Base-by-base conservation (phyloP, 2,329 filamentous ascomycete genomes). In the Fusarium humuli region DNA sequence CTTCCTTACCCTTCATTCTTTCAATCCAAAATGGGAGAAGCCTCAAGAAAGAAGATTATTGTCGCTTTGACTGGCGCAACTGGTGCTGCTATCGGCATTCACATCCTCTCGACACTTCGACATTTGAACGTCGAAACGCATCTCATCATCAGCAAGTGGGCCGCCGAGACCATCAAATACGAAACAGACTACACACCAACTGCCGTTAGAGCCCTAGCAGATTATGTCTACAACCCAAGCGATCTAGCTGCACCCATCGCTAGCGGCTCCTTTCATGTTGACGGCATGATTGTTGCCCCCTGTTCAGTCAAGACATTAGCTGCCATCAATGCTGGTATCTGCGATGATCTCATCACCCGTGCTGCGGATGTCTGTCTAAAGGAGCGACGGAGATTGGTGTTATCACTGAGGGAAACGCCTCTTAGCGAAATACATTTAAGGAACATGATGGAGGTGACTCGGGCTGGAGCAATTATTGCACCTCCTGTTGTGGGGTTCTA, bases 31-130 rank as follows among this genome's bases (percentile, higher is more conserved):
- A 62, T 60, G 55, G 45, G 25, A 53, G 46, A 62, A 13, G 18
- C 18, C 16, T 14, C 32, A 22, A 62, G 56, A 52, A 60, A 61
- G 6, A 72, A 77, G 11, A 84, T 86, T 52, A 78, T 86, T 3
- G 78, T 86, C 9, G 85, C 79, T 22, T 82, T 87, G 45, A 86
- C 85, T 3, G 84, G 84, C 5, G 84, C 84, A 1, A 86, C 84
- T 0, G 84, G 84, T 5, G 78, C 83, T 3, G 72, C 79, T 4
- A 76, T 82, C 9, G 84, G 79, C 2, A 82, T 86, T 58, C 80
- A 79, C 18, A 69, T 80, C 0, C 80, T 86, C 6, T 73, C 78
- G 10, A 74, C 77, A 5, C 79, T 86, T 0, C 80, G 81, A 2
- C 66, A 71, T 0, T 78, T 85, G 13, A 76, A 81, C n/a, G 71